Conservation (phyloP, 306 rosid genomes). For the Lupinus albus region DNA sequence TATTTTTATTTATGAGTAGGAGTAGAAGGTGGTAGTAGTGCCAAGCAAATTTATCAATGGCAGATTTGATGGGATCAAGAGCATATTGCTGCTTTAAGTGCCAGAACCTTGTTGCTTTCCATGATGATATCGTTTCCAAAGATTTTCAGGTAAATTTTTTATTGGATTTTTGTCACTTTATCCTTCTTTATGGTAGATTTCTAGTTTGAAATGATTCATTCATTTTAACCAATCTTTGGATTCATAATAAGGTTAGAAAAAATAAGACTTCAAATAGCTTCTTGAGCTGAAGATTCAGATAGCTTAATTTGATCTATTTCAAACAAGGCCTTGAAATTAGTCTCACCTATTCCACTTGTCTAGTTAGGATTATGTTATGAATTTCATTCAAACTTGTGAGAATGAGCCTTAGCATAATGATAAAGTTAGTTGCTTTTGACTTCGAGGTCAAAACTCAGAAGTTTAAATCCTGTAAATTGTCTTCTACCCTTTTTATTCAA, state of each 20-base stretch:
- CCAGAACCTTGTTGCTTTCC: constrained; percentile 62
- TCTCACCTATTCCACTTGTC: neutral
- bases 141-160: constrained; percentile 61
- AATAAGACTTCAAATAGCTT: neutral
- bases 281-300: constrained; percentile 9
- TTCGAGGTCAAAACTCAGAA: too few relatives aligned
- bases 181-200: constrained; percentile 29
- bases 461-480: too few relatives aligned
- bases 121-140: constrained; percentile 73
- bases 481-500: too few relatives aligned
- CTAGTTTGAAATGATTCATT: constrained; percentile 12
- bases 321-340: constrained; percentile 13
- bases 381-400: constrained; percentile 22
- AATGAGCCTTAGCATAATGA: too few relatives aligned
- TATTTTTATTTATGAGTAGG: constrained; percentile 17
- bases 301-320: neutral
- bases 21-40: constrained; percentile 29
- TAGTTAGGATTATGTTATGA: neutral
- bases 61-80: constrained; percentile 47
- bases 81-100: constrained; percentile 74
- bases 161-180: constrained; percentile 35
- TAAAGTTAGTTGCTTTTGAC: too few relatives aligned
- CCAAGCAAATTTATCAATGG: constrained; percentile 50
- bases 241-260: constrained; percentile 14
- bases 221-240: constrained; percentile 13